A percentile compares a stretch with the other conserved stretches of the same genome.
phyloP scores from a whole-genome alignment of 257 asterid genomes.

The Solanum lignicaule region DNA sequence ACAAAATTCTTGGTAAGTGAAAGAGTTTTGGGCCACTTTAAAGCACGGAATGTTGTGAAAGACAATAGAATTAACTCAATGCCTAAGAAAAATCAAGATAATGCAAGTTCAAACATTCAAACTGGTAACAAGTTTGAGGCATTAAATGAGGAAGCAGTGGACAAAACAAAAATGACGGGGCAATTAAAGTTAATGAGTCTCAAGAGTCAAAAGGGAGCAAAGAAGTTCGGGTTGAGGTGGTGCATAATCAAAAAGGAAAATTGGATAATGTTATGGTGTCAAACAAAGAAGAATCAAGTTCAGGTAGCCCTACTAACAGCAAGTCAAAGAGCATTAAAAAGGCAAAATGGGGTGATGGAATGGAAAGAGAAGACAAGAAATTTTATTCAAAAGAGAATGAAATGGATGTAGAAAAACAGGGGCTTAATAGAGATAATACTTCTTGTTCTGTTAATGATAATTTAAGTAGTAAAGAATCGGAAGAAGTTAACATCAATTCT shows the following conservation, averaged over 20 bases:
- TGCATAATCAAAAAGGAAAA: not conserved
- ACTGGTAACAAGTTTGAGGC: no score
- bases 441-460: not conserved
- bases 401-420: not conserved
- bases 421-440: not conserved
- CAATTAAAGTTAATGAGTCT: no score
- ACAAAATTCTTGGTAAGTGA: not conserved
- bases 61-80: not conserved
- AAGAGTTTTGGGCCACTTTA: not conserved
- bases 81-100: not conserved
- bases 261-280: not conserved
- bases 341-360: not conserved
- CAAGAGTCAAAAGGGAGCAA: not conserved
- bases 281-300: not conserved
- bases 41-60: not conserved
- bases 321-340: not conserved
- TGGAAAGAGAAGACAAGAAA: not conserved
- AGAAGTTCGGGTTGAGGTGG: not conserved
- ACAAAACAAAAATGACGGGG: not conserved
- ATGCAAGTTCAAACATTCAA: no score
- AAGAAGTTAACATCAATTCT: not conserved
- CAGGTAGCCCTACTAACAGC: no score
- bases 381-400: not conserved
- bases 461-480: not conserved
- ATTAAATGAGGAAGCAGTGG: not conserved